A percentile compares a stretch with the other conserved stretches of the same genome.
phyloP scores from a whole-genome alignment of 768 basidiomycete species.

The Trametes cingulata region DNA sequence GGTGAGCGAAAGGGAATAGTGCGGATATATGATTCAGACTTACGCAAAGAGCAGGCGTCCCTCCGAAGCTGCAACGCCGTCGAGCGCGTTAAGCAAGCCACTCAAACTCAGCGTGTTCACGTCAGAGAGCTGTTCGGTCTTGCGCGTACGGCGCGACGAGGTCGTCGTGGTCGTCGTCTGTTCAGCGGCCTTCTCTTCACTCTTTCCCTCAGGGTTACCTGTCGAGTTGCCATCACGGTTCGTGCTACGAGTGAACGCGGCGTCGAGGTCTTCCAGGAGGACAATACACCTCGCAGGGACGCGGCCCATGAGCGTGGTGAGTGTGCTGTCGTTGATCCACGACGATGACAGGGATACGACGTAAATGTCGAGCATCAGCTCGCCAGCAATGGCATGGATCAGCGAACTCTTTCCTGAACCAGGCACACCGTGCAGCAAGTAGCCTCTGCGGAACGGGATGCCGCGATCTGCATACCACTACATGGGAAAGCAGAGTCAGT shows the following conservation, averaged over 20 bases:
- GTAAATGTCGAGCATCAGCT: constrained; percentile 89
- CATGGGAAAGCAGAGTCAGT: constrained; percentile 13
- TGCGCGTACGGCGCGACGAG: constrained; percentile 42
- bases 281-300: constrained; percentile 86
- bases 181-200: constrained; percentile 38
- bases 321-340: constrained; percentile 86
- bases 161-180: constrained; percentile 36
- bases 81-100: constrained; percentile 81
- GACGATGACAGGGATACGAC: constrained; percentile 84
- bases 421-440: constrained; percentile 80
- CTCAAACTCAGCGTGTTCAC: constrained; percentile 81
- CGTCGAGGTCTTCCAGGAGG: constrained; percentile 88
- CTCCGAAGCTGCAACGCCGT: constrained; percentile 85
- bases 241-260: constrained; percentile 79
- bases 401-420: constrained; percentile 87
- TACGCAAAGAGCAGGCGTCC: constrained; percentile 88
- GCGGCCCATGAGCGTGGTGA: constrained; percentile 83
- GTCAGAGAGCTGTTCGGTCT: constrained; percentile 65
- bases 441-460: constrained; percentile 88
- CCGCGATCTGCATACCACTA: constrained; percentile 94
- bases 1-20: constrained; percentile 4
- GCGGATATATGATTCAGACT: constrained; percentile 35
- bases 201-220: constrained; percentile 44
- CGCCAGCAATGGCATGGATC: constrained; percentile 86
- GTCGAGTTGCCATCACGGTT: constrained; percentile 59